phyloP scores from a whole-genome alignment of 768 basidiomycete genomes.

The Phaeotremella skinneri region DNA sequence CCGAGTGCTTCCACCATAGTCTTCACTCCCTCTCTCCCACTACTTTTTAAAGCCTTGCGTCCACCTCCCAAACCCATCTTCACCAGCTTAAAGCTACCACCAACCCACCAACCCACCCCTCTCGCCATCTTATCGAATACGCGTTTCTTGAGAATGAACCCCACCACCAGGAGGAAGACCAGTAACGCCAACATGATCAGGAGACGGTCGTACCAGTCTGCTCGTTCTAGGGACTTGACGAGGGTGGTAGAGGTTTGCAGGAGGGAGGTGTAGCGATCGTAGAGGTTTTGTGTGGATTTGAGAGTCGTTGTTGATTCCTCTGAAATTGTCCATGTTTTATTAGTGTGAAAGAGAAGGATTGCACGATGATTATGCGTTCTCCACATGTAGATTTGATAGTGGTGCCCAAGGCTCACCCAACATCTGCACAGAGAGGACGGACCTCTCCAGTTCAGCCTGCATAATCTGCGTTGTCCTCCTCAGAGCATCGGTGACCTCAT shows the following conservation, averaged over 20 bases:
- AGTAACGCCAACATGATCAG: constrained; percentile 73
- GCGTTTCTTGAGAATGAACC: constrained; percentile 84
- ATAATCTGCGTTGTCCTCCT: constrained; percentile 79
- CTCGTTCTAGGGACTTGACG: constrained; percentile 79
- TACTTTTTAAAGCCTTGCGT: constrained; percentile 2
- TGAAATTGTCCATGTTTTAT: constrained; percentile 47
- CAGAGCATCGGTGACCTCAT: constrained; percentile 82
- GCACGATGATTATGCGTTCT: too few relatives aligned
- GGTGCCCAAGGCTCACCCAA: constrained; percentile 62
- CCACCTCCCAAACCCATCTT: constrained; percentile 23
- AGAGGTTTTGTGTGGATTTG: constrained; percentile 67
- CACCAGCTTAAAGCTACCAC: constrained; percentile 38
- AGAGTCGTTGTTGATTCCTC: constrained; percentile 78
- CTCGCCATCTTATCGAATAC: constrained; percentile 74
- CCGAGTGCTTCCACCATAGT: not conserved
- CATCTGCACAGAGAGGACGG: constrained; percentile 79
- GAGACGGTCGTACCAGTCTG: constrained; percentile 88
- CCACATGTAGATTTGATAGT: too few relatives aligned
- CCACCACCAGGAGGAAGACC: constrained; percentile 79
- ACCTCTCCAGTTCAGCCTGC: constrained; percentile 88
- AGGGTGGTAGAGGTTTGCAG: constrained; percentile 78
- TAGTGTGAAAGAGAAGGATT: too few relatives aligned
- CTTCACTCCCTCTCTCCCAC: constrained; percentile 4
- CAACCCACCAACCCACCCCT: constrained; percentile 80
- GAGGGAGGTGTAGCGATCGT: constrained; percentile 58